phyloP scores from a whole-genome alignment of 2,329 filamentous ascomycete genomes.

The Colletotrichum destructivum region DNA sequence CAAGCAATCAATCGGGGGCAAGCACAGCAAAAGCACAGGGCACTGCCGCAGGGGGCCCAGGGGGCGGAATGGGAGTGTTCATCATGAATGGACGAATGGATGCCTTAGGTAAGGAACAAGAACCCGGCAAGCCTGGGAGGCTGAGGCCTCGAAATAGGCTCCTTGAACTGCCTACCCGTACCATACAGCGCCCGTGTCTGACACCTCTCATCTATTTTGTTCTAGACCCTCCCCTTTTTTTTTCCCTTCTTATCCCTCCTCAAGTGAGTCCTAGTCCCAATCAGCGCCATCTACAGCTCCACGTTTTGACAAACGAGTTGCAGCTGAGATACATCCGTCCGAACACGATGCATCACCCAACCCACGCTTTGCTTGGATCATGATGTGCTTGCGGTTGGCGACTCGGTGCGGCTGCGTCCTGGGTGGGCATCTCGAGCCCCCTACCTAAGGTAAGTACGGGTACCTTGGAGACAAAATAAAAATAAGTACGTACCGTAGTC shows the following conservation, averaged over 20 bases:
- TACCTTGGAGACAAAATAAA: not conserved
- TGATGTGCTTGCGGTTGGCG: too few relatives aligned
- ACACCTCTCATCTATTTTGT: slow-evolving; percentile 12
- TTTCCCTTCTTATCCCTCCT: not conserved
- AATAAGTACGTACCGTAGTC: slow-evolving; percentile 8
- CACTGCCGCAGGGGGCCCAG: slow-evolving; percentile 1
- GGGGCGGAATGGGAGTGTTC: slow-evolving; percentile 6
- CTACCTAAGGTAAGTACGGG: not conserved
- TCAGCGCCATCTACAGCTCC: slow-evolving; percentile 11
- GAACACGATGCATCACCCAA: not conserved
- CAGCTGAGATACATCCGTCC: not conserved
- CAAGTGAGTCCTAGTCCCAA: not conserved
- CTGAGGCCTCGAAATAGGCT: not conserved
- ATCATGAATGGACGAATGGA: not conserved
- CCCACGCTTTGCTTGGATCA: too few relatives aligned
- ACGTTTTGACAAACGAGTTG: slow-evolving; percentile 1
- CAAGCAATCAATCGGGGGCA: slow-evolving; percentile 35
- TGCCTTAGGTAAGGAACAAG: slow-evolving; percentile 9
- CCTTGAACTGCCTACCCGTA: too few relatives aligned
- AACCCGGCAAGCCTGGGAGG: slow-evolving; percentile 4
- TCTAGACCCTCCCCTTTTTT: slow-evolving; percentile 16
- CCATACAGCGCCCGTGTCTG: slow-evolving; percentile 8
- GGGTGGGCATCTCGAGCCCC: not conserved
- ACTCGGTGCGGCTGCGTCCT: too few relatives aligned
- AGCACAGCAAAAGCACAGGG: slow-evolving; percentile 25